Base-by-base conservation (phyloP, 2,329 filamentous ascomycete species). In the Penicillium sp. region DNA sequence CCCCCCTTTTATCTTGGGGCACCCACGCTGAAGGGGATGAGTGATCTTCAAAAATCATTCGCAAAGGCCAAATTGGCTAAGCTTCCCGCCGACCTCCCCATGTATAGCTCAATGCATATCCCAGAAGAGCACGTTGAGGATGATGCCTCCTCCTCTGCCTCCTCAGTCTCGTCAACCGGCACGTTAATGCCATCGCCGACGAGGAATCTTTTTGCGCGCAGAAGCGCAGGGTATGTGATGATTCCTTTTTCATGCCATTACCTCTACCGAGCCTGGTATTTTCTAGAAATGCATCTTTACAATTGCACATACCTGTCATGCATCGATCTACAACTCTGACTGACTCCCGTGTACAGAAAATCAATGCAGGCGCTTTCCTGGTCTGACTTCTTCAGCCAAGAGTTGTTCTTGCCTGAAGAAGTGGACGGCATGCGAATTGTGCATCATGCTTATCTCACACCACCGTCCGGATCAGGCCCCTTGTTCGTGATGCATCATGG, bases 401-500 rank as follows among this genome's bases (percentile, higher is more conserved):
- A 97, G 66, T 76, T 97, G 47, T 89, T 82, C 61, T 76, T 97
- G 35, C 62, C 68, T 18, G 58, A 65, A 38, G 59, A 68, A 26
- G 64, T 66, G 32, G 56, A 63, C 34, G 63, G 59, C 18, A 52
- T 68, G 34, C 66, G 72, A 24, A 79, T 88, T 37, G 80, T 76
- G 44, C 86, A 90, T 64, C 93, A 98, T 73, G 87, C 82, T 48
- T 97, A 97, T 67, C 76, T 97, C 38, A 95, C 83, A 18, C 89
- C 90, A 1, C 90, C 91, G 1, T 63, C 66, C 1, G 83, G 78
- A 34, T 78, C 79, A 52, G 88, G 86, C 0, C 90, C 91, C 0
- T 75, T 98, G 4, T 90, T 98, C 68, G 85, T 97, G 50, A 88
- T 87, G 71, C 93, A 98, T 65, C 93, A 98, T 70, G 93, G 93